Conservation (phyloP, 306 rosid species). For the Prosopis cineraria region DNA sequence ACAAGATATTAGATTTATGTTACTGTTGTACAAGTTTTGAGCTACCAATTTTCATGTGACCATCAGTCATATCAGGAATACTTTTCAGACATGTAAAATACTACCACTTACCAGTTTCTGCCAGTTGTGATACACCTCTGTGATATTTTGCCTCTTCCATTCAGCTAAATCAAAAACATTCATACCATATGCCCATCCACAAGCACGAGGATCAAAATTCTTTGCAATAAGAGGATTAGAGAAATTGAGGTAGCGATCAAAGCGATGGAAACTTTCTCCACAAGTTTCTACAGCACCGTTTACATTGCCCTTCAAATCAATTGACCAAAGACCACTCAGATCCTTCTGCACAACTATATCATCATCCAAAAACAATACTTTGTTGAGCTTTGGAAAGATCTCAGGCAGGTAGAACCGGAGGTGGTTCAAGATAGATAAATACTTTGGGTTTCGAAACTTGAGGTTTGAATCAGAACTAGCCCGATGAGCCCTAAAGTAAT, state of each 20-base stretch:
- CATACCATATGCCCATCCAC: conserved; percentile 99
- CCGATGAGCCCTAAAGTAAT: conserved; percentile 86
- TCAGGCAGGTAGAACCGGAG: conserved; percentile 98
- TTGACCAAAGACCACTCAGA: conserved; percentile 81
- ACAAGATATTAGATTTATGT: neutral
- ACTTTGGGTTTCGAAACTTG: conserved; percentile 93
- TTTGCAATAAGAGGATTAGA: conserved; percentile 90
- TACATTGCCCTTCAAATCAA: conserved; percentile 86
- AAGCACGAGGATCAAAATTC: conserved; percentile 88
- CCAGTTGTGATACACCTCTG: conserved; percentile 91
- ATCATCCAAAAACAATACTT: conserved; percentile 92
- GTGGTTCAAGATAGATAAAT: conserved; percentile 93
- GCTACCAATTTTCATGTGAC: neutral
- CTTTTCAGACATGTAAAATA: conserved; percentile 12
- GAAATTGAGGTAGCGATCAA: conserved; percentile 93
- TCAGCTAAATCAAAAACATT: conserved; percentile 85
- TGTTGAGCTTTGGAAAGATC: conserved; percentile 88
- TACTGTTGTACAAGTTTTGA: neutral
- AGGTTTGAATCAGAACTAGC: conserved; percentile 81
- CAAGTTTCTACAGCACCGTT: conserved; percentile 99
- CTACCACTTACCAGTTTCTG: conserved; percentile 78
- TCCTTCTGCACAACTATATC: conserved; percentile 95
- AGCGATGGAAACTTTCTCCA: conserved; percentile 95
- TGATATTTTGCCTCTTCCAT: conserved; percentile 96
- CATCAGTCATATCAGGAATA: conserved; percentile 11